Base-by-base conservation (phyloP, 176 grass and related monocot species). In the Oryza glaberrima region DNA sequence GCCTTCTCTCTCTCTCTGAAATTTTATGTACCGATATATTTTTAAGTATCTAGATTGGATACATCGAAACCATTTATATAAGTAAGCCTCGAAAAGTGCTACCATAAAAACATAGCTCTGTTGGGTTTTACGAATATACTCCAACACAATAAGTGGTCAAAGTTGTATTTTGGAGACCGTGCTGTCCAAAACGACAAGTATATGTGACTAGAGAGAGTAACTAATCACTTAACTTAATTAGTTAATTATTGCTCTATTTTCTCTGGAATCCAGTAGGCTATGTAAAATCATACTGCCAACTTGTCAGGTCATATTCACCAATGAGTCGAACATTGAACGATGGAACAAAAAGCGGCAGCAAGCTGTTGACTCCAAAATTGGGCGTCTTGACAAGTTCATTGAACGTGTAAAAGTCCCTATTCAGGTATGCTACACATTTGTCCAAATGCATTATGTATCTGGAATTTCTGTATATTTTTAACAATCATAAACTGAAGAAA, bases 341-440 rank as follows among this genome's bases (percentile, higher is more conserved):
- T 93, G 91, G 91, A 98, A 95, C 65, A 95, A 98, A 77, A 98
- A 94, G 78, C 84, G 93, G 67, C 96, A 94, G 61, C 73, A 68
- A 82, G 96, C 93, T 69, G 89, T 98, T 72, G 88, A 98, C 77
- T 98, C 96, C n/a, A 98, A 98, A 95, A 88, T 95, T 87, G 93
- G 93, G 14, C 85, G 93, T 16, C 91, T 98, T 79, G 87, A 98
- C 35, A 92, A 95, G 32, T 98, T 98, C 77, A 88, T 98, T 20
- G 86, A 94, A 41, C 22, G 73, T 73, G 89, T 92, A 67, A 90
- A 95, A 84, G 79, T 88, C 43, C 95, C 95, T 67, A 85, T 94
- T 92, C 95, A 97, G 95, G 95, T 89, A 67, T 78, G 11, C 2
- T 63, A 38, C 44, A 25, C 79, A 77, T 30, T 65, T 72, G 20